A percentile compares a stretch with the other conserved stretches of the same genome.
Conservation (phyloP, 2,329 filamentous ascomycete genomes). For the Xylaria sp. region DNA sequence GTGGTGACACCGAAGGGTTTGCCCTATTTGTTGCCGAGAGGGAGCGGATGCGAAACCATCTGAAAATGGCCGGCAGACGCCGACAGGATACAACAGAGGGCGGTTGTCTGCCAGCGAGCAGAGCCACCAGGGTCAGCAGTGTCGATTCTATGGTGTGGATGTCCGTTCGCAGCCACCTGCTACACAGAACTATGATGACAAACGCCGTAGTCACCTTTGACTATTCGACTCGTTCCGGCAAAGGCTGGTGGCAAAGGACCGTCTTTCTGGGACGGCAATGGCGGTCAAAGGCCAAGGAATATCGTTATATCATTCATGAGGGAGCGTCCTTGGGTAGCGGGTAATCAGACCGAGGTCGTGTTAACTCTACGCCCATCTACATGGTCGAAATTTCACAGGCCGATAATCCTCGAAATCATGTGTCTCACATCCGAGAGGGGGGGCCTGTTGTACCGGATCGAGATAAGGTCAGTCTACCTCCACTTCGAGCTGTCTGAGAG, state of each 20-base stretch:
- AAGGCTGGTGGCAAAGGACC: slow-evolving; percentile 11
- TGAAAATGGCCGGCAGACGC: slow-evolving; percentile 17
- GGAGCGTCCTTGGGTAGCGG: slow-evolving; percentile 19
- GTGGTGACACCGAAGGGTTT: slow-evolving; percentile 35
- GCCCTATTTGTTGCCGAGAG: slow-evolving; percentile 25
- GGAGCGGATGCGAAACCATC: slow-evolving; percentile 12
- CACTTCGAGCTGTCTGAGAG: slow-evolving; percentile 26
- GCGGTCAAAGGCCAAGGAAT: slow-evolving; percentile 4
- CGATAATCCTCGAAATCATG: slow-evolving; percentile 28
- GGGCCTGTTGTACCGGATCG: slow-evolving; percentile 41
- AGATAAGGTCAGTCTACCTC: slow-evolving; percentile 42
- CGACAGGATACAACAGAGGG: slow-evolving; percentile 16
- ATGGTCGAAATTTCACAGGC: slow-evolving; percentile 1
- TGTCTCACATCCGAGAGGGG: slow-evolving; percentile 32
- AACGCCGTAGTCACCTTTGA: slow-evolving; percentile 5
- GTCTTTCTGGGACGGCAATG: slow-evolving; percentile 14
- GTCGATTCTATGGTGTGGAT: slow-evolving; percentile 30
- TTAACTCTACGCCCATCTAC: slow-evolving; percentile 11
- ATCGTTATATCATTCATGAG: neutral
- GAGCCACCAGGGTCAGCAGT: neutral
- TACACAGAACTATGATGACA: slow-evolving; percentile 22
- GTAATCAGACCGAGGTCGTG: neutral
- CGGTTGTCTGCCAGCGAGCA: slow-evolving; percentile 8
- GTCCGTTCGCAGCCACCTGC: slow-evolving; percentile 36
- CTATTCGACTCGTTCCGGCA: slow-evolving; percentile 26